These are phyloP conservation scores for Plenodomus biglobosus DNA, from an alignment of 2,329 filamentous ascomycete species.

Conservation along the genomic window DNA sequence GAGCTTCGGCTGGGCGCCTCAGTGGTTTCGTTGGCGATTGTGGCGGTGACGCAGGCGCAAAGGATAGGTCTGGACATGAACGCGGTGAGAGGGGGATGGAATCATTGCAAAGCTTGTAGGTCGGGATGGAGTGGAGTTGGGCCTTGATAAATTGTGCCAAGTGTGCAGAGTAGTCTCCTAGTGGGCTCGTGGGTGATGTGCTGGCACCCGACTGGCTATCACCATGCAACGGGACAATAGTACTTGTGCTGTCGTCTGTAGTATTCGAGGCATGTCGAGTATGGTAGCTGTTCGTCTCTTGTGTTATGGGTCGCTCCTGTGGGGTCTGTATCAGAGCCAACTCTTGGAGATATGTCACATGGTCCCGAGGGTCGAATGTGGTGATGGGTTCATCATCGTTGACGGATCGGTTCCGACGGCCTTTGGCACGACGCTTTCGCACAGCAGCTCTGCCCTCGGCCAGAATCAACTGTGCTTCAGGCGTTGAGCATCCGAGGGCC, in stretches of 20 bases:
- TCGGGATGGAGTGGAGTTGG: constrained; percentile 39
- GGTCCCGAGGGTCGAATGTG: constrained; percentile 34
- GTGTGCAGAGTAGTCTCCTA: constrained; percentile 41
- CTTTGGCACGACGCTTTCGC: constrained; percentile 28
- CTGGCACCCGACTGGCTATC: constrained; percentile 7
- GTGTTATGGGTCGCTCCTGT: constrained; percentile 13
- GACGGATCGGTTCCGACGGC: constrained; percentile 26
- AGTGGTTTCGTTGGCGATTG: constrained; percentile 22
- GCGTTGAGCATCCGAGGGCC: constrained; percentile 39
- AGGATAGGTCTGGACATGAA: constrained; percentile 38
- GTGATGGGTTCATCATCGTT: constrained; percentile 21
- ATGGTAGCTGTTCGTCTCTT: constrained; percentile 18
- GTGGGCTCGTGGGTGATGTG: constrained; percentile 16
- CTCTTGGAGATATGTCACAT: constrained; percentile 33
- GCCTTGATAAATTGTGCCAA: constrained; percentile 42
- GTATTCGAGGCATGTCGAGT: constrained; percentile 32
- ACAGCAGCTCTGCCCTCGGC: constrained; percentile 41
- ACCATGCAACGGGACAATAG: constrained; percentile 21
- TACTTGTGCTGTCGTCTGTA: constrained; percentile 36
- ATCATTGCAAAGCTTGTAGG: constrained; percentile 24
- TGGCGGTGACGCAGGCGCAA: constrained; percentile 19
- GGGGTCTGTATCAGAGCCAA: constrained; percentile 11
- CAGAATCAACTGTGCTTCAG: constrained; percentile 40
- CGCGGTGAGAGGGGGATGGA: constrained; percentile 28
- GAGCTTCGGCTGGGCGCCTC: constrained; percentile 23